Percentiles rank a stretch among this genome's conserved stretches.
phyloP scores from a whole-genome alignment of 2,329 filamentous ascomycete species.

The Sclerotinia trifoliorum region DNA sequence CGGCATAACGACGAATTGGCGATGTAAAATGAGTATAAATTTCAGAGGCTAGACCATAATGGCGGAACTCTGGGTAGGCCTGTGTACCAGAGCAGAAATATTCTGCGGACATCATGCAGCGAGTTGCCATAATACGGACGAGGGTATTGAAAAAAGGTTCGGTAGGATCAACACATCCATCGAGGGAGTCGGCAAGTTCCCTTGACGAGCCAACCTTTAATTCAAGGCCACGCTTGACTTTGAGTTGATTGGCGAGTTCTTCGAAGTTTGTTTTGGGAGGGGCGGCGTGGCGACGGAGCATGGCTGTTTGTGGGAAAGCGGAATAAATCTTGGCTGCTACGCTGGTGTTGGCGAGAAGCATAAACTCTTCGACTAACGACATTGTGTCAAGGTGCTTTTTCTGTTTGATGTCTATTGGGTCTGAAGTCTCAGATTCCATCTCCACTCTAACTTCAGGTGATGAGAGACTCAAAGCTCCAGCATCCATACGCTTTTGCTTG shows the following conservation, averaged over 20 bases:
- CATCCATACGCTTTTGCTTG: constrained; percentile 92
- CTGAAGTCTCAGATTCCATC: constrained; percentile 91
- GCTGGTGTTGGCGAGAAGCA: constrained; percentile 95
- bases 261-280: constrained; percentile 97
- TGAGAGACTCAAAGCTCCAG: constrained; percentile 89
- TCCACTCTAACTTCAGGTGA: constrained; percentile 98
- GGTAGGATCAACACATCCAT: constrained; percentile 72
- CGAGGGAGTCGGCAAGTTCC: constrained; percentile 89
- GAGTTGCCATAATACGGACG: constrained; percentile 93
- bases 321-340: constrained; percentile 89
- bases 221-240: constrained; percentile 78
- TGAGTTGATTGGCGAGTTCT: constrained; percentile 86
- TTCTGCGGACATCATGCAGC: constrained; percentile 98
- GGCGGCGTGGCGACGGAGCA: constrained; percentile 86
- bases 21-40: constrained; percentile 99
- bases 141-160: constrained; percentile 99
- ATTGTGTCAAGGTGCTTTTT: constrained; percentile 94
- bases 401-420: constrained; percentile 93
- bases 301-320: constrained; percentile 90
- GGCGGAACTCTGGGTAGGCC: constrained; percentile 88
- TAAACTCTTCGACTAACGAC: constrained; percentile 97
- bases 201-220: constrained; percentile 83
- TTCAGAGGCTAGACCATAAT: constrained; percentile 92
- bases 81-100: constrained; percentile 97
- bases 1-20: constrained; percentile 95